A percentile compares a stretch with the other conserved stretches of the same genome.
Conservation (phyloP, 2,329 filamentous ascomycete genomes). For the Tolypocladium guangdongense region DNA sequence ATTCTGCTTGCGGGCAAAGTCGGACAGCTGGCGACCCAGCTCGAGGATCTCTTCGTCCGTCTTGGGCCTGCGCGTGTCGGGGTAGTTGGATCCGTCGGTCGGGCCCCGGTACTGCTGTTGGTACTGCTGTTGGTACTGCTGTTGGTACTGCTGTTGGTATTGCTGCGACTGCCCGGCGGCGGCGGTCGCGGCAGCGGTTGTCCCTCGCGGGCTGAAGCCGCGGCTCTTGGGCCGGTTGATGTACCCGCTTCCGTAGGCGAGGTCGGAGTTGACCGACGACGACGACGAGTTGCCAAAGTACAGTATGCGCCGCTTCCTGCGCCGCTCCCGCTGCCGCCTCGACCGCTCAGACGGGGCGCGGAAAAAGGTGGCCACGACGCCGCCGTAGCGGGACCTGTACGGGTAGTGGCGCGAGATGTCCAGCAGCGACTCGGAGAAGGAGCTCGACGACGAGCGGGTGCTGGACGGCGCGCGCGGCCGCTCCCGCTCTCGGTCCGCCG, state of each 20-base stretch:
- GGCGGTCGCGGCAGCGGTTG: neutral
- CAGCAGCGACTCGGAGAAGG: conserved; percentile 47
- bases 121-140: neutral
- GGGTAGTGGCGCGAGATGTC: conserved; percentile 52
- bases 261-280: conserved; percentile 55
- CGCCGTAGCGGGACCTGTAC: conserved; percentile 34
- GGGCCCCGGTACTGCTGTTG: neutral
- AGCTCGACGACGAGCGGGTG: conserved; percentile 33
- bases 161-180: neutral
- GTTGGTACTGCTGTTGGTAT: neutral
- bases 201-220: conserved; percentile 14
- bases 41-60: conserved; percentile 48
- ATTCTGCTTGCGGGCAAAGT: conserved; percentile 41
- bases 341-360: conserved; percentile 46
- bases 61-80: conserved; percentile 20
- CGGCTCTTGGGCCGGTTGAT: conserved; percentile 28
- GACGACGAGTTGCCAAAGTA: conserved; percentile 53
- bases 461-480: conserved; percentile 19
- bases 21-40: conserved; percentile 42
- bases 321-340: conserved; percentile 19
- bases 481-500: neutral
- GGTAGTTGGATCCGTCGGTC: neutral
- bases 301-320: conserved; percentile 41
- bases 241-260: conserved; percentile 56
- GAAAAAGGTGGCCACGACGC: conserved; percentile 53